Evolutionary conservation across 768 basidiomycete species (phyloP), one percentile per base, ranked within the genome.

Genomic region (Tylopilus subfusipes): DNA sequence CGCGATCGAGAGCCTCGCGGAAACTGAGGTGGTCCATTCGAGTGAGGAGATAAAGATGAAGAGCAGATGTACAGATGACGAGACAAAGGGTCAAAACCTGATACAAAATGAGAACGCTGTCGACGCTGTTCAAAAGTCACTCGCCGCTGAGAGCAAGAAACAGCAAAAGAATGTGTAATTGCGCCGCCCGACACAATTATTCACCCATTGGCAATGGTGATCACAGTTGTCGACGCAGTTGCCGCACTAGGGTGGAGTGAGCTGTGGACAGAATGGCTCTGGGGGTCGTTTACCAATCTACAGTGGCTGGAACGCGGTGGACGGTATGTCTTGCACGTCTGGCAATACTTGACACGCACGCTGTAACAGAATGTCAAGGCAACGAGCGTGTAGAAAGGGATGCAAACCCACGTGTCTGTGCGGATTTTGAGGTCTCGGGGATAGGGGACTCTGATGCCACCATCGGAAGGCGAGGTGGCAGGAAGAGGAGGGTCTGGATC

Each of bases 161-260:
- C 82, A 83, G 57, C 96, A 85, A 73, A 99, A 99, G n/a, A 85
- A 80, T 18, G 92, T 88, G 68, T 99, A 98, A 68, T 98, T 98
- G 42, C 94, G 85, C 38, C 92, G 82, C 8, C 97, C 97, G 38
- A 99, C 81, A 68, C 97, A 98, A 67, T 93, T 97, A 69, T 98
- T 97, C 19, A 99, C 83, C 88, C 87, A 90, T 66, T 86, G 86
- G 58, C 87, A 90, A 66, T 93, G 92, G 66, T 95, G 90, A 68
- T 96, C 94, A 60, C 95, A 98, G 11, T 87, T 86, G 60, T 98
- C 95, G 16, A 98, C 93, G 65, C 96, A 99, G 67, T 98, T 98
- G 63, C 97, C 93, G 67, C 96, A 99, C 89, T 95, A 60, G 2
- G 13, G 42, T 5, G 18, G 42, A 25, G 31, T 55, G 43, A 68